Percentiles rank a stretch among this genome's conserved stretches.
These are phyloP conservation scores for Rutstroemia sp. DNA, from an alignment of 2,329 filamentous ascomycete species.

Conservation along the genomic window DNA sequence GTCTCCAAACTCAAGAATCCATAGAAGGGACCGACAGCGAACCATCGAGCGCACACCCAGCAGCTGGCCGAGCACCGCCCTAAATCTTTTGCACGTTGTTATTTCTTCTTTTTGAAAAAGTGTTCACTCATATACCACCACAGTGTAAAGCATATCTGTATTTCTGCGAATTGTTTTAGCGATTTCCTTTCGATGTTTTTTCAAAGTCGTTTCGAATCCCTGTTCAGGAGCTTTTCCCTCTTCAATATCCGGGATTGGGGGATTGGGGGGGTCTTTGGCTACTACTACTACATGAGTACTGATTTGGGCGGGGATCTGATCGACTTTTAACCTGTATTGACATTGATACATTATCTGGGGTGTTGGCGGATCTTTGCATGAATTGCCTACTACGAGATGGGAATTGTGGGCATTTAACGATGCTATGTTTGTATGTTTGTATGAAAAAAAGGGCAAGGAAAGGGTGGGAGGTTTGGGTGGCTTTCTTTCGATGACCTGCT, in stretches of 20 bases:
- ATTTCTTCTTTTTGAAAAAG: not conserved
- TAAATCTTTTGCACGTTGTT: slow-evolving; percentile 10
- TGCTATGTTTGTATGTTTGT: slow-evolving; percentile 8
- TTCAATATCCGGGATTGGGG: not conserved
- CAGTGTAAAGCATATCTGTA: slow-evolving; percentile 6
- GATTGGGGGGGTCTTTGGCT: not conserved
- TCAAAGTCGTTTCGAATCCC: not conserved
- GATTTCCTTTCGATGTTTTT: not conserved
- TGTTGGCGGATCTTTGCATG: slow-evolving; percentile 9
- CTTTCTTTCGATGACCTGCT: slow-evolving; percentile 1
- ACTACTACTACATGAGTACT: not conserved
- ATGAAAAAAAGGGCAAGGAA: not conserved
- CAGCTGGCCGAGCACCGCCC: slow-evolving; percentile 21
- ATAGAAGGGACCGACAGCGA: slow-evolving; percentile 18
- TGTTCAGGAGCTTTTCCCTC: not conserved
- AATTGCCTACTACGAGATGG: not conserved
- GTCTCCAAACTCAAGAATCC: slow-evolving; percentile 45
- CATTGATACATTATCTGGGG: not conserved
- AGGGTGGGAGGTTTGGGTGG: not conserved
- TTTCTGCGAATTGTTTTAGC: not conserved
- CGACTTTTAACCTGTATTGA: not conserved
- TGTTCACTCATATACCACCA: not conserved
- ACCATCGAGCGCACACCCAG: slow-evolving; percentile 7
- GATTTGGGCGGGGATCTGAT: not conserved
- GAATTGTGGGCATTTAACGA: not conserved